Base-by-base conservation (phyloP, 139 green algal genomes). In the Coelastrella sp. region DNA sequence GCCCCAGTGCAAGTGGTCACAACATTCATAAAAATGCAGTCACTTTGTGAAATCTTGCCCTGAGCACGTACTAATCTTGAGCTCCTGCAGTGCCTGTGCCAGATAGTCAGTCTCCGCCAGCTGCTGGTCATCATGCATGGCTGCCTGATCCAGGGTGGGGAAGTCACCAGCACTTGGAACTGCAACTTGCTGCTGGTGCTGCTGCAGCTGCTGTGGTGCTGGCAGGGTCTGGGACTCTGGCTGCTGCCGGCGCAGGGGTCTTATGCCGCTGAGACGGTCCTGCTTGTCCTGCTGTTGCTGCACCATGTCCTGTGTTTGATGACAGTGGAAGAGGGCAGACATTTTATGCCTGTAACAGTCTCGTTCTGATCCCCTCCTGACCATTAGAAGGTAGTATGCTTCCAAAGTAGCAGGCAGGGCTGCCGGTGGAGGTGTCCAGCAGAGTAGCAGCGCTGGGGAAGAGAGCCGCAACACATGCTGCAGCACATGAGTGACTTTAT, bases 121-220 rank as follows among this genome's bases (percentile, higher is more conserved):
- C 35, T 49, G 14, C 8, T 58, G 35, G 7, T 56, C 83, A 17
- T 14, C 82, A 78, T 72, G 49, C 66, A 17, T 11, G 9, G 20
- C 27, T 7, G 68, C 84, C 35, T 80, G 22, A 24, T 88, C 68
- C 49, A 88, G 35, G 11, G 58, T 72, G 6, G 84, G 84, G 56
- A 88, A 88, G 8, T 88, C 84, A 7, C 58, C 84, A 73, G 78
- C 14, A 59, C 8, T 68, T 61, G 84, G 63, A 11, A 57, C 49
- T 22, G 49, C 65, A 24, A 11, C 22, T n/a, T 65, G 66, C 49
- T 57, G 84, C 84, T 65, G 84, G 35, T 66, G 49, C 49, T 87
- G 61, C 82, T 78, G 82, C 80, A 63, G 83, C n/a, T 6, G 83
- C 35, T 22, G n/a, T 17, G 25, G 49, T 14, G 19, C 17, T 17